Evolutionary conservation across 2,329 filamentous ascomycete species (phyloP), one percentile per base, ranked within the genome.

Genomic region (Aspergillus jensenii): DNA sequence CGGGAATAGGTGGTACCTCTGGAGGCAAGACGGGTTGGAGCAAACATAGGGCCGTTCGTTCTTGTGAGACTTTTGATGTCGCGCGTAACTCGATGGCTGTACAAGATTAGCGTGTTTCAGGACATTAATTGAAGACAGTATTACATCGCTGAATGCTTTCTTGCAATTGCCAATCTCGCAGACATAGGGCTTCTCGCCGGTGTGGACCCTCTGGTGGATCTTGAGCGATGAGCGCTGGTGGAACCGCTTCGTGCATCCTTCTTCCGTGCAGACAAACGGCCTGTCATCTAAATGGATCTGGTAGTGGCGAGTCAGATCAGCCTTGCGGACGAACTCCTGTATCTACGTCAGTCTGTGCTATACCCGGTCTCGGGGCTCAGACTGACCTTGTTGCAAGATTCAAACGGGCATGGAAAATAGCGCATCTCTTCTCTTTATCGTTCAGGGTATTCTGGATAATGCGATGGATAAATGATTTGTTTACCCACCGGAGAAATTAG

Each of bases 271-370:
- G 1, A n/a, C 46, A 7, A 33, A 48, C 7, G 46, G 46, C 15
- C 46, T n/a, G 27, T 48, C 46, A 14, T 48, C 46, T 5, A 35
- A 25, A 27, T 48, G 46, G 46, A 48, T 48, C 46, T 48, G 46
- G 8, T 31, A 48, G n/a, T 48, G 46, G 37, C 46, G 46, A 21
- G 46, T 5, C 2, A 48, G 46, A 14, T 48, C 46, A 15, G 46
- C 46, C n/a, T 48, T 48, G 4, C 46, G 25, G 15, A 48, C 46
- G 3, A 48, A 48, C 31, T 48, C 46, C 46, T 48, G 14, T n/a
- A 0, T 21, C n/a, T 6, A 9, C 4, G 14, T 35, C 25, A 33
- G 15, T 11, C 9, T 27, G 35, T 14, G 4, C 6, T n/a, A 0
- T n/a, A 1, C n/a, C 4, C 15, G 14, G 11, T 35, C 4, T 31